Conservation (phyloP, 179 eudicot species). For the Sideroxylon spinosum region DNA sequence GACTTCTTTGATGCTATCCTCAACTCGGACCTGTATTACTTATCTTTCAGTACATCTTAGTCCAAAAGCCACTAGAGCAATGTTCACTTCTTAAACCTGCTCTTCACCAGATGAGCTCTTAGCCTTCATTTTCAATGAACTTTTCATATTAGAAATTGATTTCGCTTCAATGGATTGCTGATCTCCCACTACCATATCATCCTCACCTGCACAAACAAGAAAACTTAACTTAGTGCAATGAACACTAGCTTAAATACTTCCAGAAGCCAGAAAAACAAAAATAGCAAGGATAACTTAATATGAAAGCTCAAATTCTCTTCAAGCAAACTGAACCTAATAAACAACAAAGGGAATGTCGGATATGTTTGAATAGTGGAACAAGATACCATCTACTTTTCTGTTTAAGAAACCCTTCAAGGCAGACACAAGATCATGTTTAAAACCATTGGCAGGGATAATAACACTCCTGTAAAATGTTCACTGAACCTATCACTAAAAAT, state of each 20-base stretch:
- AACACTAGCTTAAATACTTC: not conserved
- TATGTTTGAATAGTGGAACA: conserved; percentile 1
- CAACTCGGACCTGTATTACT: conserved; percentile 25
- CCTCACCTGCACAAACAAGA: conserved; percentile 30
- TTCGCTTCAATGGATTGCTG: conserved; percentile 10
- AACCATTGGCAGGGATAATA: conserved; percentile 66
- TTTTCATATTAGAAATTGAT: conserved; percentile 7
- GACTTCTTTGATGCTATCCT: conserved; percentile 25
- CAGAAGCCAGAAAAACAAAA: not conserved
- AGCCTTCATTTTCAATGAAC: conserved; percentile 24
- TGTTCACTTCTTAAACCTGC: conserved; percentile 6
- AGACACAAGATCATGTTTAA: conserved; percentile 65
- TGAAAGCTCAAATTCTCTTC: not conserved
- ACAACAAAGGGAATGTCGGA: not conserved
- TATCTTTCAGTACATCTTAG: conserved; percentile 30
- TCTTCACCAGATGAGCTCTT: conserved; percentile 16
- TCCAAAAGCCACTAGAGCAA: conserved; percentile 26
- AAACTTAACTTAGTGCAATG: conserved; percentile 7
- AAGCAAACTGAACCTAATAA: not conserved
- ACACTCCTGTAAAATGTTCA: conserved; percentile 55
- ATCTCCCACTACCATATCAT: conserved; percentile 23
- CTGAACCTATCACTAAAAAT: no score
- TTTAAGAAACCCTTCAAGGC: conserved; percentile 46
- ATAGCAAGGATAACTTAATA: not conserved
- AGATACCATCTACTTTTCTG: conserved; percentile 43